Evolutionary conservation across 257 asterid genomes (phyloP).

Genomic region (Craterostigma plantagineum): DNA sequence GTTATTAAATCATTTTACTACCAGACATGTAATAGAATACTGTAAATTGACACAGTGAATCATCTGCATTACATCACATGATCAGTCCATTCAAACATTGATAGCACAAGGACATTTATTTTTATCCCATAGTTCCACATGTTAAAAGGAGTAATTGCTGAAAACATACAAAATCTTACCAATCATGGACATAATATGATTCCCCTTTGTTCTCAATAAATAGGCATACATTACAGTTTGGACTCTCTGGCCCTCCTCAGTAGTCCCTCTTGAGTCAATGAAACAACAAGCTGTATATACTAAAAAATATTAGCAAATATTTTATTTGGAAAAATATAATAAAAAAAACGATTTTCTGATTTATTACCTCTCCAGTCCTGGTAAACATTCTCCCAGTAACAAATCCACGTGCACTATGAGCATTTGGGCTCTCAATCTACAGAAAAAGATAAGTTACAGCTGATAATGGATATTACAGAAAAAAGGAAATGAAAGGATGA

Average conservation of each 20-base stretch:
- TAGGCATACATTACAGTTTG: too few species aligned
- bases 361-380: slow-evolving; percentile 61
- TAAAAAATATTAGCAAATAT: neutral
- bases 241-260: slow-evolving; percentile 32
- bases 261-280: slow-evolving; percentile 80
- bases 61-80: too few species aligned
- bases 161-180: too few species aligned
- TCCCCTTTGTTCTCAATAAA: too few species aligned
- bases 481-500: neutral
- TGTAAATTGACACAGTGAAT: too few species aligned
- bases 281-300: slow-evolving; percentile 44
- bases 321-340: neutral
- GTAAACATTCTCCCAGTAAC: slow-evolving; percentile 72
- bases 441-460: neutral
- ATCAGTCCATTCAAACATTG: too few species aligned
- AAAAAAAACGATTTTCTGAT: neutral
- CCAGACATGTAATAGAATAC: too few species aligned
- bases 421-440: slow-evolving; percentile 61
- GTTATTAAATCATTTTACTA: too few species aligned
- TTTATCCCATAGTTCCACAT: too few species aligned
- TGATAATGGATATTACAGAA: neutral
- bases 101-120: too few species aligned
- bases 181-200: too few species aligned
- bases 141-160: too few species aligned
- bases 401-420: slow-evolving; percentile 68